Base-by-base conservation (phyloP, 2,329 filamentous ascomycete species). In the Epichloe gansuensis region DNA sequence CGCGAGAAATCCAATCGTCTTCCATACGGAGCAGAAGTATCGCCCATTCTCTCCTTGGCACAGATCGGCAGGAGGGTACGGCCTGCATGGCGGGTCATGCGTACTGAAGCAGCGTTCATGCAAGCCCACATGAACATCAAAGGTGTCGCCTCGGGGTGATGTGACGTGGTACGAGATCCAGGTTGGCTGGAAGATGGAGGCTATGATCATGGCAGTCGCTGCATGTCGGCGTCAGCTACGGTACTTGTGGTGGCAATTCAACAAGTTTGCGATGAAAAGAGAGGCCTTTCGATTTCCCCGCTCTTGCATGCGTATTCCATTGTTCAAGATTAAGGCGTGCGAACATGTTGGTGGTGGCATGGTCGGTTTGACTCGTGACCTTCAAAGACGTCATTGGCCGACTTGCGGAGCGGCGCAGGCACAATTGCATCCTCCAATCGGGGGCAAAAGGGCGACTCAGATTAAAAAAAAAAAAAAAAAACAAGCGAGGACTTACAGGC, bases 21-120 rank as follows among this genome's bases (percentile, higher is more conserved):
- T 80, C 91, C 91, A 98, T 77, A 94, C 85, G 60, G 82, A 85
- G 74, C 93, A 97, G 70, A 97, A 96, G 62, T 82, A 81, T 49
- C 81, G 76, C n/a, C 44, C 48, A 59, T 84, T 78, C 27, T 60
- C 65, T 38, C 61, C 59, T 25, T 64, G 60, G 53, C 69, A 71
- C 25, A 69, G 53, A 35, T 66, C 61, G 21, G 59, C 59, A 21
- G 59, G 58, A 15, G 66, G 68, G 47, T 66, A 69, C 13, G 58
- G 55, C 51, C 74, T 73, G 66, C 86, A 90, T 46, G 70, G 67
- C n/a, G 71, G 69, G 48, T 80, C 74, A 44, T 78, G 78, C 53
- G 87, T 72, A 53, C 80, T 85, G 51, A 84, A 86, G 70, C 91
- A 98, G 64, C 81, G 82, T 59, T 77, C 78, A 69, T 95, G 87